These are phyloP conservation scores for Sugiyamaella smithiae DNA, from an alignment of 805 yeast species.

Conservation along the genomic window DNA sequence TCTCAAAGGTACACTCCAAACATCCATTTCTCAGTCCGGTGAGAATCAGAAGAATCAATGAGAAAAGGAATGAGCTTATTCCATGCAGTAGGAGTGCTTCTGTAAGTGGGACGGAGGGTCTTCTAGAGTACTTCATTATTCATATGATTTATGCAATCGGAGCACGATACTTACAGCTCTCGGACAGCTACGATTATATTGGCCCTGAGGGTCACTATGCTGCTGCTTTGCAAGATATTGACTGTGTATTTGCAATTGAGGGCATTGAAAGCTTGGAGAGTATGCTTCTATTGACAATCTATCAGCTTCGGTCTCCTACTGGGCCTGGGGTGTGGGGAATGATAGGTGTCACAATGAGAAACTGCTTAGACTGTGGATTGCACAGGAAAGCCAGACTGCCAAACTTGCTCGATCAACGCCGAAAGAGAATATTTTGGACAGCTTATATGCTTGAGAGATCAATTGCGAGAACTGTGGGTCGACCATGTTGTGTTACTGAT, in stretches of 20 bases:
- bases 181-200: conserved; percentile 1
- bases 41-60: neutral
- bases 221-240: conserved; percentile 8
- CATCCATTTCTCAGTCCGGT: conserved; percentile 4
- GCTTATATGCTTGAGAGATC: conserved; percentile 5
- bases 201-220: conserved; percentile 7
- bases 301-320: conserved; percentile 7
- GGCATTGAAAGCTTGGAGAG: conserved; percentile 2
- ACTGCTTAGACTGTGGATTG: conserved; percentile 5
- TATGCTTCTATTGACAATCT: conserved; percentile 6
- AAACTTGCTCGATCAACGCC: neutral
- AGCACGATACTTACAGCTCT: conserved; percentile 1
- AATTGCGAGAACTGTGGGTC: conserved; percentile 7
- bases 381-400: conserved; percentile 1
- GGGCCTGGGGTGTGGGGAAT: conserved; percentile 6
- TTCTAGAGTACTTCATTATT: conserved; percentile 4
- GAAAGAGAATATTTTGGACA: conserved; percentile 7
- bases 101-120: neutral
- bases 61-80: neutral
- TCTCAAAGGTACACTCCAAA: conserved; percentile 5
- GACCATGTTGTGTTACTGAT: conserved; percentile 11
- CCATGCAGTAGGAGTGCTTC: neutral
- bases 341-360: conserved; percentile 7
- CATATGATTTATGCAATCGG: conserved; percentile 7
- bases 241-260: neutral